phyloP scores from a whole-genome alignment of 495 filamentous ascomycete genomes.

The Penicillium chermesinum region DNA sequence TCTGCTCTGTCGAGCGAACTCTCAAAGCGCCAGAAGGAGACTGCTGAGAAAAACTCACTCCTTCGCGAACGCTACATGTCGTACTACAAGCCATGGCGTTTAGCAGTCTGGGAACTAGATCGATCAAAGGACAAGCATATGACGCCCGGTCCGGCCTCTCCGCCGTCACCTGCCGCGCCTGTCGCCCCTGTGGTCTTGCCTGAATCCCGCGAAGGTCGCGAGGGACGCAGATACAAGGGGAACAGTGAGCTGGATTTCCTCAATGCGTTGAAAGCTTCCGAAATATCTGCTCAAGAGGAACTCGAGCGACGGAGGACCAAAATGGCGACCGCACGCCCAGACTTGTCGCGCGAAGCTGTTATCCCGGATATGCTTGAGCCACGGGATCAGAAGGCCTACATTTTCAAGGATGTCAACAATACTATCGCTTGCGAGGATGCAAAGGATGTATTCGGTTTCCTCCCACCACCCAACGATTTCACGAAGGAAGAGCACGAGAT shows the following conservation, averaged over 20 bases:
- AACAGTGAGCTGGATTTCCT: conserved; percentile 74
- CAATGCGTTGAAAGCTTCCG: conserved; percentile 68
- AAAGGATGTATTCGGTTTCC: conserved; percentile 64
- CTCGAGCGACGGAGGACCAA: conserved; percentile 60
- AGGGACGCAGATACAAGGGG: conserved; percentile 55
- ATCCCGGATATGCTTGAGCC: conserved; percentile 73
- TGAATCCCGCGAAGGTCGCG: conserved; percentile 12
- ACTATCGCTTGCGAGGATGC: conserved; percentile 60
- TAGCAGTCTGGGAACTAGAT: conserved; percentile 53
- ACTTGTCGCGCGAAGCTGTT: conserved; percentile 76
- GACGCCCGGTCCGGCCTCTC: conserved; percentile 49
- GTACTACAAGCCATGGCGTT: conserved; percentile 46
- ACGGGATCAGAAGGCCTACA: conserved; percentile 35
- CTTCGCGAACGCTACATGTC: conserved; percentile 38
- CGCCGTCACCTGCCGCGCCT: conserved; percentile 30
- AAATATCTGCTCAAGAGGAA: conserved; percentile 68
- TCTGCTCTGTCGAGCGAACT: conserved; percentile 32
- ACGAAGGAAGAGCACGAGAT: conserved; percentile 67
- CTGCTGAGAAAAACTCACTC: conserved; percentile 36
- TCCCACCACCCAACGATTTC: conserved; percentile 78
- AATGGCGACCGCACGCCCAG: conserved; percentile 65
- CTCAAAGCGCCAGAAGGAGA: conserved; percentile 37
- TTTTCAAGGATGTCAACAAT: conserved; percentile 72
- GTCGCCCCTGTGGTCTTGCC: conserved; percentile 43
- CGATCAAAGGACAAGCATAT: conserved; percentile 52